Percentiles rank a stretch among this genome's conserved stretches.
Conservation (phyloP, 805 yeast genomes). For the baker's yeast (Saccharomyces cerevisiae) region DNA sequence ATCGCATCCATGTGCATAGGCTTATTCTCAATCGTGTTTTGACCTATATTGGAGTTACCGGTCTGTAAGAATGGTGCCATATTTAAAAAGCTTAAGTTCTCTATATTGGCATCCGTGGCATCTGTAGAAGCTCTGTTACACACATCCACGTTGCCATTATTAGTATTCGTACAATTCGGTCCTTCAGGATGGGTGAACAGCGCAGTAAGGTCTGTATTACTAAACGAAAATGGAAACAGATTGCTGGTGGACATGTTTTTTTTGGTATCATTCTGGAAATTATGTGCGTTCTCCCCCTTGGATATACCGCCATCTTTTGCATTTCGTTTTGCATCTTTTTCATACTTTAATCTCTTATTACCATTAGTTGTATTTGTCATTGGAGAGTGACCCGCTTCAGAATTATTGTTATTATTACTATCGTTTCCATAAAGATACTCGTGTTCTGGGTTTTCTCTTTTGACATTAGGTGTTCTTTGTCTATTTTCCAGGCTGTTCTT, state of each 20-base stretch:
- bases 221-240: not conserved
- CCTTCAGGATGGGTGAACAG: not conserved
- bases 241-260: not conserved
- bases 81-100: not conserved
- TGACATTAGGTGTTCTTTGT: conserved; percentile 1
- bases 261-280: not conserved
- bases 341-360: not conserved
- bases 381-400: not conserved
- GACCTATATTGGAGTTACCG: not conserved
- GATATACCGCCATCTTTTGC: too few relatives aligned
- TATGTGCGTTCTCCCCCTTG: not conserved
- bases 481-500: conserved; percentile 10
- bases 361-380: not conserved
- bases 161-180: not conserved
- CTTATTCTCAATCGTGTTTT: not conserved
- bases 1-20: not conserved
- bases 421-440: not conserved
- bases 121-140: not conserved
- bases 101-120: not conserved
- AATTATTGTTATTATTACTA: not conserved
- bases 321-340: not conserved
- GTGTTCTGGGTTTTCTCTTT: conserved; percentile 5
- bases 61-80: not conserved
- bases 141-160: not conserved
- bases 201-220: not conserved